Percentiles rank a stretch among this genome's conserved stretches.
phyloP scores from a whole-genome alignment of 2,329 filamentous ascomycete species.

The Scolecobasidium constrictum region DNA sequence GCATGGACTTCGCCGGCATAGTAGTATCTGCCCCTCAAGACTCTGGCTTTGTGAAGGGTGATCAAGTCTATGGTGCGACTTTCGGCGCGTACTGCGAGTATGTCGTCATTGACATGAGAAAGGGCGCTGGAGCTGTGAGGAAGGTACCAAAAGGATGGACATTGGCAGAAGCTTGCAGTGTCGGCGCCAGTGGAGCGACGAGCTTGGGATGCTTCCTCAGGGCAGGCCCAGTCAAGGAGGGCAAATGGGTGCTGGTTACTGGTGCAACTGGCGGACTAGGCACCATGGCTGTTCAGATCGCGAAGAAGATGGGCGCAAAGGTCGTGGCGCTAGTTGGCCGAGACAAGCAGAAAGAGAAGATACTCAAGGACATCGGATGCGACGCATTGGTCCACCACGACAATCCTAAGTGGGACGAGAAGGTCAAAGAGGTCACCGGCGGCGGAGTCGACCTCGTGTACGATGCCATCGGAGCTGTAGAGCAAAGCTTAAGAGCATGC shows the following conservation, averaged over 20 bases:
- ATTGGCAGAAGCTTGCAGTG: slow-evolving; percentile 39
- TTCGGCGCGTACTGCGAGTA: slow-evolving; percentile 44
- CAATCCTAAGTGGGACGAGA: slow-evolving; percentile 37
- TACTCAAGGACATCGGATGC: slow-evolving; percentile 31
- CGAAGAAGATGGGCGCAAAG: slow-evolving; percentile 39
- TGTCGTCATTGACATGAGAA: slow-evolving; percentile 30
- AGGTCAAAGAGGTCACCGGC: slow-evolving; percentile 35
- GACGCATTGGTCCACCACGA: slow-evolving; percentile 32
- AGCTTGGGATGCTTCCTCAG: slow-evolving; percentile 40
- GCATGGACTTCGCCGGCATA: slow-evolving; percentile 50
- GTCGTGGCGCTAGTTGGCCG: slow-evolving; percentile 43
- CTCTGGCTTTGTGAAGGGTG: slow-evolving; percentile 26
- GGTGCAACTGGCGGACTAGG: slow-evolving; percentile 46
- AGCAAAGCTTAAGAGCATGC: slow-evolving; percentile 42
- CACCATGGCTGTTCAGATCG: slow-evolving; percentile 45
- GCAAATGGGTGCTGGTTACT: slow-evolving; percentile 43
- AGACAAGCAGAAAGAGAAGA: slow-evolving; percentile 32
- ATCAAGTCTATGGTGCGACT: slow-evolving; percentile 42
- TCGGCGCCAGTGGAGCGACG: slow-evolving; percentile 43
- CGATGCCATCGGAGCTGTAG: slow-evolving; percentile 47
- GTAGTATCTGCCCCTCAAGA: slow-evolving; percentile 29
- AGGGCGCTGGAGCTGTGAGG: slow-evolving; percentile 22
- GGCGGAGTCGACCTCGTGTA: slow-evolving; percentile 46
- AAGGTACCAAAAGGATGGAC: slow-evolving; percentile 36
- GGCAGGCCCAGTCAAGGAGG: slow-evolving; percentile 29